Evolutionary conservation across 129 eudicot genomes (phyloP).

Genomic region (Ambrosia artemisiifolia): DNA sequence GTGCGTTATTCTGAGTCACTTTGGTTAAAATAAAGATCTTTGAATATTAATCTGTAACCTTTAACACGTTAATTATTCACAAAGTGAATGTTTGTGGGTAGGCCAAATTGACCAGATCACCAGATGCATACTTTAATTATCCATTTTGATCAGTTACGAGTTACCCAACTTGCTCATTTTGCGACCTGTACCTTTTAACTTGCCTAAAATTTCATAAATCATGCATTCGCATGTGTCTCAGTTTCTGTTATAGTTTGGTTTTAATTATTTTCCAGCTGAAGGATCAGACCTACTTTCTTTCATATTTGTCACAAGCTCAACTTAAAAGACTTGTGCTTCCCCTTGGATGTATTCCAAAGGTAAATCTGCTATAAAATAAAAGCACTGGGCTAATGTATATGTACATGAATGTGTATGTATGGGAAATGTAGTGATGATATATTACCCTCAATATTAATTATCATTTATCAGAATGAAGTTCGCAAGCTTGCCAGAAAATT

Average conservation of each 20-base stretch:
- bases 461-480: conserved; percentile 63
- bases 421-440: neutral
- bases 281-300: conserved; percentile 95
- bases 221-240: neutral
- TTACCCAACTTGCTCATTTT: neutral
- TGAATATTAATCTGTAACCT: too few species aligned
- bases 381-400: neutral
- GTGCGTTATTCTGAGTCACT: neutral
- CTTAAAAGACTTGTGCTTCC: conserved; percentile 83
- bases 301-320: conserved; percentile 88
- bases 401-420: neutral
- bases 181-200: neutral
- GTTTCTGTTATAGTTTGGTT: neutral
- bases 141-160: neutral
- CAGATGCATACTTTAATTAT: neutral
- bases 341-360: conserved; percentile 90
- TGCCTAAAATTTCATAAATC: neutral
- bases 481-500: conserved; percentile 66
- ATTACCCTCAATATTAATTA: conserved; percentile 10
- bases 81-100: neutral
- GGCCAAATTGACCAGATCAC: neutral
- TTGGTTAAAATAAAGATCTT: neutral
- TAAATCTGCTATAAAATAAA: conserved; percentile 19
- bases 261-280: conserved; percentile 57
- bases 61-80: neutral